Percentiles rank a stretch among this genome's conserved stretches.
Evolutionary conservation across 768 basidiomycete species (phyloP).

Genomic region (Coprinopsis cinerea): DNA sequence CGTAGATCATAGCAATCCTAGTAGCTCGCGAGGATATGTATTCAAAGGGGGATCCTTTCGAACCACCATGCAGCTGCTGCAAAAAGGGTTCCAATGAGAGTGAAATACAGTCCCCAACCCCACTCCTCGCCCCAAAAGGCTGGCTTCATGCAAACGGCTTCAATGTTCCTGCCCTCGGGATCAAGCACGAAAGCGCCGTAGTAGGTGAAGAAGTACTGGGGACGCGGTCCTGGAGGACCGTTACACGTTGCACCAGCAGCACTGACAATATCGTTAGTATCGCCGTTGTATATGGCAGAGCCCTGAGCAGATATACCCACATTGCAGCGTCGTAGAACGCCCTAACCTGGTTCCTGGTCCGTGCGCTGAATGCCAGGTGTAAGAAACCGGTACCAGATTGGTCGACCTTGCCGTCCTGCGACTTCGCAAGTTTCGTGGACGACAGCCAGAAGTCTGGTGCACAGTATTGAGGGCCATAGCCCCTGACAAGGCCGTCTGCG

Average conservation of each 20-base stretch:
- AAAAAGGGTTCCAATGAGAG: neutral
- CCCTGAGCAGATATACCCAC: constrained; percentile 10
- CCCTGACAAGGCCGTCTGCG: constrained; percentile 3
- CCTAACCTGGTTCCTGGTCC: constrained; percentile 18
- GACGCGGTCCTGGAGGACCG: constrained; percentile 21
- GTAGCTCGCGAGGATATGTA: too few species aligned
- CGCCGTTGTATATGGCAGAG: neutral
- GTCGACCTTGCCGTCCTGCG: neutral
- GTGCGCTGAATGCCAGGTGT: constrained; percentile 21
- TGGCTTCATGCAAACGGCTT: constrained; percentile 20
- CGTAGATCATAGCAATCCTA: too few species aligned
- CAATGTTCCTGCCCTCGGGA: constrained; percentile 23
- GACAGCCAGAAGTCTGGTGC: constrained; percentile 20
- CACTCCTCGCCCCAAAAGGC: constrained; percentile 17
- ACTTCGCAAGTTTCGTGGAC: neutral
- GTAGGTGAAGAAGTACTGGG: constrained; percentile 19
- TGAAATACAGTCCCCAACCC: constrained; percentile 13
- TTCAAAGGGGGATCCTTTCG: too few species aligned
- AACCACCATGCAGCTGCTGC: constrained; percentile 1
- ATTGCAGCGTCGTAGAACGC: constrained; percentile 22
- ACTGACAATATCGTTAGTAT: constrained; percentile 3
- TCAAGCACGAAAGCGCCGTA: constrained; percentile 23
- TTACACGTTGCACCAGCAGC: constrained; percentile 21
- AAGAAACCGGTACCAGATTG: constrained; percentile 11
- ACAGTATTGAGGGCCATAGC: constrained; percentile 3